These are phyloP conservation scores for Monosporozyma aerobia DNA, from an alignment of 805 yeast genomes.

Conservation along the genomic window DNA sequence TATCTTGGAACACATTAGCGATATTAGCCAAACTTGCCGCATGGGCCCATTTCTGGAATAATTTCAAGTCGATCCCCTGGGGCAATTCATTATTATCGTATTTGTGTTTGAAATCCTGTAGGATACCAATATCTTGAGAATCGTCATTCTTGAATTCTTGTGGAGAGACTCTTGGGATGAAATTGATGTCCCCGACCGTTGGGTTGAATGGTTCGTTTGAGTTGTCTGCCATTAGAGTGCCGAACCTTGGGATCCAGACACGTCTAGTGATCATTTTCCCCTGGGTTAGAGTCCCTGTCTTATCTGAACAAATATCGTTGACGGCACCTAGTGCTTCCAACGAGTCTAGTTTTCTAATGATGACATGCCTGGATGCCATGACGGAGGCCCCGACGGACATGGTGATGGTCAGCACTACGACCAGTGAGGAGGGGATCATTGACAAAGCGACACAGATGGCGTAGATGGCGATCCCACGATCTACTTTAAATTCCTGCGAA, in stretches of 20 bases:
- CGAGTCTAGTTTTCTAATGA: conserved; percentile 84
- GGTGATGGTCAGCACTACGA: conserved; percentile 94
- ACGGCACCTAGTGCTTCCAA: conserved; percentile 94
- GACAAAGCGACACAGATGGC: conserved; percentile 96
- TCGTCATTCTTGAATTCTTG: conserved; percentile 24
- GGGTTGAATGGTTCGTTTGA: conserved; percentile 82
- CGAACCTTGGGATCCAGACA: conserved; percentile 73
- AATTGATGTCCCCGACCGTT: conserved; percentile 82
- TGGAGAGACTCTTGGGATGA: conserved; percentile 61
- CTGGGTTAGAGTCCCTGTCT: conserved; percentile 84
- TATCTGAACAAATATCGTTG: conserved; percentile 86
- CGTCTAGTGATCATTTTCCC: conserved; percentile 85
- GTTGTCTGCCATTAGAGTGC: conserved; percentile 51
- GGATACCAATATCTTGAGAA: conserved; percentile 24
- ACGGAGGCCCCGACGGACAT: conserved; percentile 91
- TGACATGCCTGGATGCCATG: conserved; percentile 91
- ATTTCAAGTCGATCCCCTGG: conserved; percentile 9
- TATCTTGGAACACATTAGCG: conserved; percentile 51
- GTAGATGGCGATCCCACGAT: conserved; percentile 72
- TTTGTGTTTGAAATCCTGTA: conserved; percentile 16
- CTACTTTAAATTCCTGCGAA: conserved; percentile 66
- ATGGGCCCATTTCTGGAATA: conserved; percentile 44
- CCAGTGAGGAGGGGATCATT: conserved; percentile 97
- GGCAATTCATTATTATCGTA: conserved; percentile 13
- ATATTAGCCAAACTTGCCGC: conserved; percentile 74